phyloP scores from a whole-genome alignment of 768 basidiomycete species.

The Termitomyces sp. region DNA sequence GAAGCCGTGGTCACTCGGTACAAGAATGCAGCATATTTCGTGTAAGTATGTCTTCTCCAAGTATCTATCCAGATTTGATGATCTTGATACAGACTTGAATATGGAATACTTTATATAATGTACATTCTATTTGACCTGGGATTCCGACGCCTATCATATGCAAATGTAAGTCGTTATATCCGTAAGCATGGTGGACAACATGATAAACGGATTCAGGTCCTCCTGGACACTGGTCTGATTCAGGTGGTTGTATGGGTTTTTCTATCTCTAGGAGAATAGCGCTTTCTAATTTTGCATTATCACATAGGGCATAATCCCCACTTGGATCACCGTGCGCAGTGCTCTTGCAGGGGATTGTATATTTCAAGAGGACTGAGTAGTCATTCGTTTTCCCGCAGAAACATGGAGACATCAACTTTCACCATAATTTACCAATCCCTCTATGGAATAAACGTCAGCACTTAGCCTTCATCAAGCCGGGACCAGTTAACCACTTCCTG shows the following conservation, averaged over 20 bases:
- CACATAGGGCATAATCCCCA: not conserved
- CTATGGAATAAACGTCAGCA: too few relatives aligned
- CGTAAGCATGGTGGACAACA: not conserved
- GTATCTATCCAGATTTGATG: not conserved
- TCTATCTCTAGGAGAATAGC: too few relatives aligned
- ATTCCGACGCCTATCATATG: not conserved
- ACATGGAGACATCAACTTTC: too few relatives aligned
- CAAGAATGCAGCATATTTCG: not conserved
- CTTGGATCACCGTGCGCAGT: not conserved
- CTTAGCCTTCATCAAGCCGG: too few relatives aligned
- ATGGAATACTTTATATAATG: not conserved
- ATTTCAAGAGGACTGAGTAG: too few relatives aligned
- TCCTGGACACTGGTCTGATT: not conserved
- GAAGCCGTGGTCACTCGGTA: not conserved
- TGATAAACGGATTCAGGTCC: not conserved
- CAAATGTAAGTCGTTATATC: not conserved
- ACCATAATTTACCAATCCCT: too few relatives aligned
- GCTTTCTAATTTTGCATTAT: not conserved
- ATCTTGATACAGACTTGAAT: not conserved
- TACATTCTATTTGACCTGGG: not conserved
- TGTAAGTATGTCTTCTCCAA: not conserved
- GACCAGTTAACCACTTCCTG: too few relatives aligned
- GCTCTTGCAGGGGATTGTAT: not conserved
- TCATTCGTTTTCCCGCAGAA: too few relatives aligned
- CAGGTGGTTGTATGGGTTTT: not conserved